Percentiles rank a stretch among this genome's conserved stretches.
Conservation (phyloP, 129 eudicot species). For the Arctium minus region DNA sequence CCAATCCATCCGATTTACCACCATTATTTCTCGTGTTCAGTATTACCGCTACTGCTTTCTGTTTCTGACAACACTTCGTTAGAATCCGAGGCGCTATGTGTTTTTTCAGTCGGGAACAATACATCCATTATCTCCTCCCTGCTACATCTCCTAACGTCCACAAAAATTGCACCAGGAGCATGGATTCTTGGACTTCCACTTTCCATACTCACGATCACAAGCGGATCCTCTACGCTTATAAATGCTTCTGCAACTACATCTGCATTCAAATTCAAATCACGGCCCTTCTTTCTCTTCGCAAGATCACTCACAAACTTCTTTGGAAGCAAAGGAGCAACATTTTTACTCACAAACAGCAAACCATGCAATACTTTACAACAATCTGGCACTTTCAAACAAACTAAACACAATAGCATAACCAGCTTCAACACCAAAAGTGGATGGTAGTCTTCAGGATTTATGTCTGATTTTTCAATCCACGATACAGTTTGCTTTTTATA, state of each 20-base stretch:
- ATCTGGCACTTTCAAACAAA: constrained; percentile 19
- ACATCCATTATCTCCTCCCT: constrained; percentile 6
- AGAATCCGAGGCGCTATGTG: background rate
- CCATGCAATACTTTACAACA: background rate
- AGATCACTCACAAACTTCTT: constrained; percentile 22
- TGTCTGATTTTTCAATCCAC: constrained; percentile 32
- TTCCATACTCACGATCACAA: constrained; percentile 27
- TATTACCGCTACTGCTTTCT: no score
- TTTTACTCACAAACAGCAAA: constrained; percentile 2
- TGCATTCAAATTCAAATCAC: background rate
- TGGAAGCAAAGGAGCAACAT: constrained; percentile 28
- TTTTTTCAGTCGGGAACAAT: background rate
- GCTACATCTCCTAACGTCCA: constrained; percentile 14
- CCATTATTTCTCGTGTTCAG: no score
- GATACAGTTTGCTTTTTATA: background rate
- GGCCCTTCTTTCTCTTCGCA: background rate
- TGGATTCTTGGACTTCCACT: background rate
- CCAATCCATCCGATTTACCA: no score
- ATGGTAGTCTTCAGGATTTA: constrained; percentile 6
- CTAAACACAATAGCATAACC: constrained; percentile 25
- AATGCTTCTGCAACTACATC: constrained; percentile 37
- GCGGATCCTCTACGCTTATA: no score
- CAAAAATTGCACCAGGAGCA: constrained; percentile 31
- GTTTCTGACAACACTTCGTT: no score
- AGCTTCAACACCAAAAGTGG: constrained; percentile 36